A percentile compares a stretch with the other conserved stretches of the same genome.
These are phyloP conservation scores for Sporothrix schenckii DNA, from an alignment of 2,329 filamentous ascomycete genomes.

Conservation along the genomic window DNA sequence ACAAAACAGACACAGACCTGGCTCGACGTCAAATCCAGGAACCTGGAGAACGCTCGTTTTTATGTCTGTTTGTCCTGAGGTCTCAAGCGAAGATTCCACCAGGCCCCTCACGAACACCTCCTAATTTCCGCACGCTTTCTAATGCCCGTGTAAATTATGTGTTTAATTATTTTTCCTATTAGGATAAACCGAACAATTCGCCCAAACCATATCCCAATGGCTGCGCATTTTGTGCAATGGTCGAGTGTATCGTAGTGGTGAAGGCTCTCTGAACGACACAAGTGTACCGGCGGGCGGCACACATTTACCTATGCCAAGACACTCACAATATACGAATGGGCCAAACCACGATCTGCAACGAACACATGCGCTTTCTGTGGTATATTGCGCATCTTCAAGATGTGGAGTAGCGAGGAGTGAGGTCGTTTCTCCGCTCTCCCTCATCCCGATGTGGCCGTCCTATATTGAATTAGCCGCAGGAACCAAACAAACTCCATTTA, in stretches of 20 bases:
- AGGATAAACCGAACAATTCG: background rate
- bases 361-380: background rate
- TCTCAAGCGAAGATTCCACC: background rate
- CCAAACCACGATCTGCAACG: background rate
- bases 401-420: background rate
- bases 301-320: conserved; percentile 4
- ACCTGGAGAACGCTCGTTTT: background rate
- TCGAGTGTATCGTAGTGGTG: background rate
- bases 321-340: background rate
- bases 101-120: conserved; percentile 3
- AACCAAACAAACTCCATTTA: background rate
- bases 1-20: background rate
- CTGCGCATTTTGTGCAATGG: background rate
- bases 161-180: background rate
- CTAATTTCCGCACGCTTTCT: background rate
- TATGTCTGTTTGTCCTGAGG: background rate
- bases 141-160: background rate
- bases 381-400: background rate
- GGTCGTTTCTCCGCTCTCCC: background rate
- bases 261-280: background rate
- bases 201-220: background rate
- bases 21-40: background rate
- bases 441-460: conserved; percentile 1
- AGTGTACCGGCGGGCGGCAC: background rate
- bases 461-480: conserved; percentile 14